Evolutionary conservation across 176 grass and related monocot genomes (phyloP), one percentile per base, ranked within the genome.

Genomic region (Melocanna baccifera): DNA sequence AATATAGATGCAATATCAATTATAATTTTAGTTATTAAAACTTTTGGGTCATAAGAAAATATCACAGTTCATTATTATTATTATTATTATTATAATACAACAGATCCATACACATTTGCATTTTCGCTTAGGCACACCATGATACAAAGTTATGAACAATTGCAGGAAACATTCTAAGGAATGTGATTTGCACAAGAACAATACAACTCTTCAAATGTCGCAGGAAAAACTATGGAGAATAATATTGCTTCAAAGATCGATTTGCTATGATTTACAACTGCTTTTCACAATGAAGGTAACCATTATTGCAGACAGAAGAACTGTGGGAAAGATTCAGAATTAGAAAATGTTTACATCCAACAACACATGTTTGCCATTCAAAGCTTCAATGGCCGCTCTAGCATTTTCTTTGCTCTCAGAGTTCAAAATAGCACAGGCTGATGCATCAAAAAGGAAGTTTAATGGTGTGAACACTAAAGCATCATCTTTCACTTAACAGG

Each of bases 361-460:
- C n/a, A 47, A 3, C 12, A 71, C 42, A 9, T 6, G 6, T 6
- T 3, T 71, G 2, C 20, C 39, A 70, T 45, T 70, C 6, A 70
- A 70, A 78, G 70, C 80, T 56, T 89, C 87, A 72, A 90, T 71
- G 42, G 91, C 65, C 51, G 77, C 87, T 39, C 84, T 71, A 81
- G 84, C 84, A 63, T 90, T 81, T 69, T 90, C 91, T 85, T 93
- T 90, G 18, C 42, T 85, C 61, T 82, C 87, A 73, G 77, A 93
- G 40, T 93, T 90, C 64, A 93, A 58, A 76, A 93, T 85, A 29
- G 87, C 87, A 87, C 81, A 92, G 18, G 70, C 81, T 85, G 84
- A 48, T 90, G 61, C 40, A 73, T 84, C 48, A 67, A 29, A 26
- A 68, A 28, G 67, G 78, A 52, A 61, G n/a, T 61, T 50, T 9